These are phyloP conservation scores for Suillus plorans DNA, from an alignment of 768 basidiomycete species.

Conservation along the genomic window DNA sequence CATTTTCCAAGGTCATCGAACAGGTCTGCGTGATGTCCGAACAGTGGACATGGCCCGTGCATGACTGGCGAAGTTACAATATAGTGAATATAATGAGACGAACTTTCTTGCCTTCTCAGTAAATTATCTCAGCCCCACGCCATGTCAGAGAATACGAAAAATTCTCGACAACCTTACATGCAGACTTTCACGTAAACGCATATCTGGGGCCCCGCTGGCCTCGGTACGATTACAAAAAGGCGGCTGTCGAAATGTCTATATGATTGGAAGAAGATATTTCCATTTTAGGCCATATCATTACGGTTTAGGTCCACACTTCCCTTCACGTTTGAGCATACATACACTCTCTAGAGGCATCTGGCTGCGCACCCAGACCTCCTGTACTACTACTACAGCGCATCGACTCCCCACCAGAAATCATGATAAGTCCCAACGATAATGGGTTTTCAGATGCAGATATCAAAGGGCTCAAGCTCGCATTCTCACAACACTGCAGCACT, in stretches of 20 bases:
- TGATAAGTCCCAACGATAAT: constrained; percentile 28
- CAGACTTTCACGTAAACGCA: not conserved
- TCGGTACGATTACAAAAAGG: not conserved
- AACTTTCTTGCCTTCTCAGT: not conserved
- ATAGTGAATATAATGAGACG: not conserved
- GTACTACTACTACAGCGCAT: not conserved
- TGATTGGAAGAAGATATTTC: not conserved
- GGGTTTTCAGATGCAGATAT: constrained; percentile 33
- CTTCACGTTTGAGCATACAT: not conserved
- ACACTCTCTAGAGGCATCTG: not conserved
- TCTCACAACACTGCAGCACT: not conserved
- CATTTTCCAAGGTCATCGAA: not conserved
- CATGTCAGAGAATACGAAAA: too few species aligned
- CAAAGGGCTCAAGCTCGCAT: constrained; percentile 2
- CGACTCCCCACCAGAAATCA: constrained; percentile 12
- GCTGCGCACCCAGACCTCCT: not conserved
- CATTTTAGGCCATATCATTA: not conserved
- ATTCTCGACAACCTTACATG: not conserved
- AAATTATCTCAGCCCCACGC: not conserved
- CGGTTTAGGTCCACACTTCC: not conserved
- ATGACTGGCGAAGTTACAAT: not conserved
- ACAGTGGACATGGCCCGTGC: not conserved
- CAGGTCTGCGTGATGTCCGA: not conserved
- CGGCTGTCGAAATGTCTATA: not conserved
- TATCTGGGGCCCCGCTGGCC: not conserved